These are phyloP conservation scores for Xerocomus potaroensis DNA, from an alignment of 768 basidiomycete genomes.

Conservation along the genomic window DNA sequence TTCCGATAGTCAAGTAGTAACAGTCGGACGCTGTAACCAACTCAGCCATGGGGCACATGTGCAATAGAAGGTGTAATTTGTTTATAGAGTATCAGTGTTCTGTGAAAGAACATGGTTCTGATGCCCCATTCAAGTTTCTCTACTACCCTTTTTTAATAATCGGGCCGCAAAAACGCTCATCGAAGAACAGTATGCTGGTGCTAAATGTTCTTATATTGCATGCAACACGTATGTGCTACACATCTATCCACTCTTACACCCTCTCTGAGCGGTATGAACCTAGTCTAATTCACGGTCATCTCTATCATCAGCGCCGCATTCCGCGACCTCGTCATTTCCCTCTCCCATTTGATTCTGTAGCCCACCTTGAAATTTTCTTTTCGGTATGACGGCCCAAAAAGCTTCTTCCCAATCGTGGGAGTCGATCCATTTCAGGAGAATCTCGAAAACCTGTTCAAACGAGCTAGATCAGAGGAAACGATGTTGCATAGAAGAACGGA, in stretches of 20 bases:
- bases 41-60: conserved; percentile 47
- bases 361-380: conserved; percentile 70
- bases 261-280: background rate
- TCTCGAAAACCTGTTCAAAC: conserved; percentile 66
- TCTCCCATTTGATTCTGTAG: conserved; percentile 13
- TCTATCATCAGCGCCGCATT: background rate
- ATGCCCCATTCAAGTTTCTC: too few species aligned
- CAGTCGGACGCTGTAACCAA: conserved; percentile 50
- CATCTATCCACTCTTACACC: background rate
- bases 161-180: too few species aligned
- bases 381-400: conserved; percentile 85
- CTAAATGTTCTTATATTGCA: too few species aligned
- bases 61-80: too few species aligned
- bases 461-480: conserved; percentile 4
- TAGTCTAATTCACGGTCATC: too few species aligned
- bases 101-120: too few species aligned
- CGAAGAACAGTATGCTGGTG: too few species aligned
- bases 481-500: background rate
- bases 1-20: conserved; percentile 40
- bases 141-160: too few species aligned
- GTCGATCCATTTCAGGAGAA: conserved; percentile 87
- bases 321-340: background rate
- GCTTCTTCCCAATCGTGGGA: conserved; percentile 82
- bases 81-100: too few species aligned
- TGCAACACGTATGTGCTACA: too few species aligned